Evolutionary conservation across 805 yeast species (phyloP).

Genomic region (Nakazawaea sp.): DNA sequence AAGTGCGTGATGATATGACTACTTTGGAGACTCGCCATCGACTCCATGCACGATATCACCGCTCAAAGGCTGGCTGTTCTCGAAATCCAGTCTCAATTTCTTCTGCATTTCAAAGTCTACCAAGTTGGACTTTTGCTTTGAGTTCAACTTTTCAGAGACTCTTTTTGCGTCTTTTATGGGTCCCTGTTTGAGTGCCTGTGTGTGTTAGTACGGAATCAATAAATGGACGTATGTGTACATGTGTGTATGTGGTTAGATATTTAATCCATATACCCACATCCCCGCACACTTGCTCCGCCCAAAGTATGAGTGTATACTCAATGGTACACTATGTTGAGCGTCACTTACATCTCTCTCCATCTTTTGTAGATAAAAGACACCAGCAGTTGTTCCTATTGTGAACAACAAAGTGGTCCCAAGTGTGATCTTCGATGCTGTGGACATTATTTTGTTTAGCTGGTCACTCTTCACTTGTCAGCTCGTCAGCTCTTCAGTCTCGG

Average conservation of each 20-base stretch:
- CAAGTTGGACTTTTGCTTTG: slow-evolving; percentile 46
- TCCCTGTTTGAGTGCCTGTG: slow-evolving; percentile 66
- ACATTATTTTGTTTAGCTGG: no score
- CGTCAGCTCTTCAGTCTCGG: no score
- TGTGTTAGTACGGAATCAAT: neutral
- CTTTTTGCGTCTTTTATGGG: slow-evolving; percentile 79
- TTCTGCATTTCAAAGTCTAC: slow-evolving; percentile 63
- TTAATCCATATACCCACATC: no score
- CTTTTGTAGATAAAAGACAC: slow-evolving; percentile 66
- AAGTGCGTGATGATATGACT: no score
- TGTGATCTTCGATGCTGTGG: slow-evolving; percentile 74
- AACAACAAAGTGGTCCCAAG: slow-evolving; percentile 49
- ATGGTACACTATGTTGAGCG: no score
- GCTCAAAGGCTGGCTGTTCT: slow-evolving; percentile 55
- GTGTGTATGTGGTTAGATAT: neutral
- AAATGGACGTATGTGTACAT: slow-evolving; percentile 1
- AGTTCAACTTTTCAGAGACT: slow-evolving; percentile 28
- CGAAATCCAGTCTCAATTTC: slow-evolving; percentile 49
- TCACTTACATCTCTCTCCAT: slow-evolving; percentile 57
- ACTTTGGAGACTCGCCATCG: slow-evolving; percentile 20
- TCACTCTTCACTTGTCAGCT: no score
- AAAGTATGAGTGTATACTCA: no score
- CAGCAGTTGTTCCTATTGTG: slow-evolving; percentile 54
- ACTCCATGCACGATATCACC: slow-evolving; percentile 41
- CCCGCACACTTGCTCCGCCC: no score